Base-by-base conservation (phyloP, 2,329 filamentous ascomycete genomes). In the Ceratocystis eucalypticola region DNA sequence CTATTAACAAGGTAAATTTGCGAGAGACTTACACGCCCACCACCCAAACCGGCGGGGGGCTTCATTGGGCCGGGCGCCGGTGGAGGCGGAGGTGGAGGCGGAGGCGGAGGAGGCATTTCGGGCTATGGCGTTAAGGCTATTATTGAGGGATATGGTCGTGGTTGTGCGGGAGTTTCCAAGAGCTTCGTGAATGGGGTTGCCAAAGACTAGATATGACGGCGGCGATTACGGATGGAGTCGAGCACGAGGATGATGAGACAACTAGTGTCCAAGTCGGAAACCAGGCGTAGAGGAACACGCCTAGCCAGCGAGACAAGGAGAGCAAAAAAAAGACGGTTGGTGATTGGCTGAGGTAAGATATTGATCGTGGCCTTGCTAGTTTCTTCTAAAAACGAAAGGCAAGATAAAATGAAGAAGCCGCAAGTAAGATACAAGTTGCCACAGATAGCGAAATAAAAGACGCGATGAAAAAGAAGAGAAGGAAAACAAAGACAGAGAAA, bases 91-190 rank as follows among this genome's bases (percentile, higher is more conserved):
- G 87, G 86, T 25, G 87, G 88, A 62, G 88, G 82, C 22, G 82
- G 82, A 46, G 84, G 86, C 71, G 82, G 83, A 65, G 86, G 88
- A 44, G 88, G 88, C 1, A 88, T 88, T 88, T 65, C 87, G 61
- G 85, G 75, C 64, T 88, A 88, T 69, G 65, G 46, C 33, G 57
- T 44, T 46, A 57, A 55, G 22, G 48, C 17, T 30, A 20, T 41
- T 41, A 3, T 41, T 41, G 37, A 20, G 28, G 7, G 15, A 15
- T 5, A 10, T 3, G 8, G 59, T 8, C 59, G 59, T 53, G 17
- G 48, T 53, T 53, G n/a, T 5, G 5, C 6, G n/a, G n/a, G 48
- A 20, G 48, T 22, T n/a, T 3, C n/a, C n/a, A 8, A n/a, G 7
- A 22, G 48, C 48, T 25, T 53, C 15, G 8, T 37, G 15, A 15